A percentile compares a stretch with the other conserved stretches of the same genome.
Evolutionary conservation across 2,329 filamentous ascomycete genomes (phyloP).

Genomic region (Epichloe coenophiala): DNA sequence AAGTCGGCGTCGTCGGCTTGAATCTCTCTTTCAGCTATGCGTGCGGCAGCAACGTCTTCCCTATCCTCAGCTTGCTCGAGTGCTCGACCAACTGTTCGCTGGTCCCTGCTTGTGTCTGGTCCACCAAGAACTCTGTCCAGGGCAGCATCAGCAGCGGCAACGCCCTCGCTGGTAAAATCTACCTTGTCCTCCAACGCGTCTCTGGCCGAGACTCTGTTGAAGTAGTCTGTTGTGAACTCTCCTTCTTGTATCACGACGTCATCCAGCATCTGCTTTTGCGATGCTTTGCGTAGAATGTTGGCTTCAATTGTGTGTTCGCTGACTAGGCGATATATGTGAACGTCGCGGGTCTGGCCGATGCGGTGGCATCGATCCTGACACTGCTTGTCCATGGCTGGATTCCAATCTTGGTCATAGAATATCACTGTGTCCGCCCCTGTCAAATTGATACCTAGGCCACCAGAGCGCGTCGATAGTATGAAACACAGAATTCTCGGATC

Average conservation of each 20-base stretch:
- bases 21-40: slow-evolving; percentile 77
- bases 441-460: slow-evolving; percentile 89
- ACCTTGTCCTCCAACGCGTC: slow-evolving; percentile 53
- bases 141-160: slow-evolving; percentile 64
- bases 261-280: slow-evolving; percentile 94
- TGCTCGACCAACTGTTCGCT: slow-evolving; percentile 51
- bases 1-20: slow-evolving; percentile 80
- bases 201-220: slow-evolving; percentile 63
- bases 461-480: slow-evolving; percentile 87
- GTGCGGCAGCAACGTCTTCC: slow-evolving; percentile 81
- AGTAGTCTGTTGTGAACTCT: slow-evolving; percentile 93
- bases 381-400: slow-evolving; percentile 98
- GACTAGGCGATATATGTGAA: slow-evolving; percentile 92
- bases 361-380: slow-evolving; percentile 96
- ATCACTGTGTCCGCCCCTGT: slow-evolving; percentile 96
- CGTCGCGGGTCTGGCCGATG: slow-evolving; percentile 93
- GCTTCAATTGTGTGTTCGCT: slow-evolving; percentile 94
- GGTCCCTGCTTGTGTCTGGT: slow-evolving; percentile 45
- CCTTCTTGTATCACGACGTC: slow-evolving; percentile 98
- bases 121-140: slow-evolving; percentile 75
- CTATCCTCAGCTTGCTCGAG: slow-evolving; percentile 85
- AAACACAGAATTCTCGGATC: slow-evolving; percentile 87
- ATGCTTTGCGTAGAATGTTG: slow-evolving; percentile 91
- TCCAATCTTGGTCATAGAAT: slow-evolving; percentile 99
- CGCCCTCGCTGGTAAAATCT: slow-evolving; percentile 33